A percentile compares a stretch with the other conserved stretches of the same genome.
Evolutionary conservation across 225 moss, liverwort and hornwort species (phyloP).

Genomic region (Pseudoscleropodium purum): DNA sequence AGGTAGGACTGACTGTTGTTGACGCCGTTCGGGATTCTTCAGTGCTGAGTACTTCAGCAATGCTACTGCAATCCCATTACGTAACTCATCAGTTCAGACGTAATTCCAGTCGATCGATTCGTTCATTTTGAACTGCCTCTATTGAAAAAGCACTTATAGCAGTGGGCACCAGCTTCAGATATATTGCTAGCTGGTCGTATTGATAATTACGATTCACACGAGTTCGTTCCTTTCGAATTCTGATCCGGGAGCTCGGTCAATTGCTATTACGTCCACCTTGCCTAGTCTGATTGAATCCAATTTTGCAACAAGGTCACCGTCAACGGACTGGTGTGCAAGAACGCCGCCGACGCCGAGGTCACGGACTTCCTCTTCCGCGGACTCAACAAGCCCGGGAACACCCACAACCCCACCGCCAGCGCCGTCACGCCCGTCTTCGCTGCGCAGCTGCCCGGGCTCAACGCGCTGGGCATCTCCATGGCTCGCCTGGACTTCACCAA

Average conservation of each 20-base stretch:
- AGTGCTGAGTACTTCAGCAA: background rate
- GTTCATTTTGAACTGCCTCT: background rate
- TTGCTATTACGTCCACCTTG: background rate
- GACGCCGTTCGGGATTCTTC: background rate
- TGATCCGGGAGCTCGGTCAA: background rate
- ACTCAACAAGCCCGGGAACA: background rate
- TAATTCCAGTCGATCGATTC: background rate
- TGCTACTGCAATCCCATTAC: background rate
- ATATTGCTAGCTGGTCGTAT: too few species aligned
- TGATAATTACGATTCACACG: too few species aligned
- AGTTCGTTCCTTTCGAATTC: background rate
- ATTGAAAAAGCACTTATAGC: too few species aligned
- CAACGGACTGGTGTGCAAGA: constrained; percentile 7
- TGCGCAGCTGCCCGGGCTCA: background rate
- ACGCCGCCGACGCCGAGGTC: background rate
- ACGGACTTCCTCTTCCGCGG: constrained; percentile 1
- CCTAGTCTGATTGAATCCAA: background rate
- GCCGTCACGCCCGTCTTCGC: background rate
- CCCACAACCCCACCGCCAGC: background rate
- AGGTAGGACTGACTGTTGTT: background rate
- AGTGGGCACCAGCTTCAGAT: too few species aligned
- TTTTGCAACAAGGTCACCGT: background rate
- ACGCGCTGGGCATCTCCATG: background rate
- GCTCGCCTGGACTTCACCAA: background rate
- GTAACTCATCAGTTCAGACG: background rate